Evolutionary conservation across 2,329 filamentous ascomycete genomes (phyloP), one percentile per base, ranked within the genome.

Genomic region (Microsporum ferrugineum): DNA sequence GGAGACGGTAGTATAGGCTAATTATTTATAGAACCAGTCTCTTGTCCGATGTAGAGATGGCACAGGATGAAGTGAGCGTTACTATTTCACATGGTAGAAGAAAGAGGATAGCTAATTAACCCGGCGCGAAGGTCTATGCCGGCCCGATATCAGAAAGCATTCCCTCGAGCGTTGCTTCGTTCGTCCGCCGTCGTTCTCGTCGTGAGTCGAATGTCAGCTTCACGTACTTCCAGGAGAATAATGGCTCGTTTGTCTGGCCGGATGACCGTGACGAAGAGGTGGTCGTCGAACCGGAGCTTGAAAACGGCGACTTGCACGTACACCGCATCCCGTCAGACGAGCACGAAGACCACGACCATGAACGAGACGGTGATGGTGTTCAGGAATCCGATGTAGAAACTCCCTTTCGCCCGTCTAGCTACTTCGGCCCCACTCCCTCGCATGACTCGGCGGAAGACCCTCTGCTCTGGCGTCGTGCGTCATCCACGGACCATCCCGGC

Each of bases 1-100:
- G 5, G 12, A 34, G 31, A 36, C 12, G 12, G 31, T 36, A 34
- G 14, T n/a, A 34, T 55, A 31, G n/a, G 14, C 31, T 36, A 31
- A 51, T 41, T 3, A 3, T 57, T 49, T 41, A 23, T 57, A 64
- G 64, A 36, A 66, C 61, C 29, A 95, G 89, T 75, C 86, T 96
- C 67, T 87, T 96, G 68, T 90, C 90, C 66, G 90, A 96, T 74
- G 91, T 97, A n/a, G 92, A 96, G 73, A 97, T 99, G 94, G 92
- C 94, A 23, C 90, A 95, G 58, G 89, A 96, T 72, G 92, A 97
- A 83, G 89, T 94, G 71, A 59, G 75, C 68, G 47, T 14, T 51
- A 62, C 29, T 45, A 63, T 58, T 51, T 34, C 39, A 47, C n/a
- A 63, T 65, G 57, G 65, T 68, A 4, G 29, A 57, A 27, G 17